These are phyloP conservation scores for Panicum miliaceum DNA, from an alignment of 176 grass and related monocot species.

Conservation along the genomic window DNA sequence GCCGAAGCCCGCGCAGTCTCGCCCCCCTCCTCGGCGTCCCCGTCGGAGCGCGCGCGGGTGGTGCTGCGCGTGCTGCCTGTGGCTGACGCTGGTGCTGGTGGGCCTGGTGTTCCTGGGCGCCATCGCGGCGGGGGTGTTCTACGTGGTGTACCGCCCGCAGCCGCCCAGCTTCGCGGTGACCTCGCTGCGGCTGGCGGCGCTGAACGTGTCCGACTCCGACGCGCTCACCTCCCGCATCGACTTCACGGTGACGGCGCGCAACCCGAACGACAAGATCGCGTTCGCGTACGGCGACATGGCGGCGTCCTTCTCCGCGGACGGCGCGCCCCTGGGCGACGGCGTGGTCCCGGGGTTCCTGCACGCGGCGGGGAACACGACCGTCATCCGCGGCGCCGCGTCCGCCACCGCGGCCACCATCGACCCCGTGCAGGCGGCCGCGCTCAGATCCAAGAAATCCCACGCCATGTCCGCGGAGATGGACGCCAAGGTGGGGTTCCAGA, in stretches of 20 bases:
- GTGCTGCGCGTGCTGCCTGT: slow-evolving; percentile 85
- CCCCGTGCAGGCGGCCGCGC: slow-evolving; percentile 56
- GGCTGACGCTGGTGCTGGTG: slow-evolving; percentile 68
- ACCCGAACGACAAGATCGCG: slow-evolving; percentile 83
- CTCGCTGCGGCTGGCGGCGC: slow-evolving; percentile 65
- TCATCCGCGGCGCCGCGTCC: slow-evolving; percentile 60
- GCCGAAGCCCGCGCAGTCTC: slow-evolving; percentile 45
- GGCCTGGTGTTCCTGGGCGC: slow-evolving; percentile 73
- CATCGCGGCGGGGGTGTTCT: slow-evolving; percentile 80
- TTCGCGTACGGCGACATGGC: slow-evolving; percentile 80
- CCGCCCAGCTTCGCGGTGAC: slow-evolving; percentile 73
- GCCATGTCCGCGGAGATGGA: slow-evolving; percentile 66
- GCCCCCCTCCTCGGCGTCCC: not conserved
- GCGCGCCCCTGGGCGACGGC: slow-evolving; percentile 64
- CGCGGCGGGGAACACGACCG: slow-evolving; percentile 64
- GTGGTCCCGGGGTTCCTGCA: slow-evolving; percentile 78
- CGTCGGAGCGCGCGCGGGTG: slow-evolving; percentile 67
- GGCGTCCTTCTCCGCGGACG: slow-evolving; percentile 57
- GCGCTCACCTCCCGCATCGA: slow-evolving; percentile 79
- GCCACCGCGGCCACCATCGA: slow-evolving; percentile 52
- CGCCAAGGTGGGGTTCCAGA: slow-evolving; percentile 79
- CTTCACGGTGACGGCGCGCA: slow-evolving; percentile 80
- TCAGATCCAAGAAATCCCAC: slow-evolving; percentile 70
- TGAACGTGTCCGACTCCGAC: slow-evolving; percentile 81
- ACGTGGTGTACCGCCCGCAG: slow-evolving; percentile 84